Conservation (phyloP, 2,329 filamentous ascomycete species). For the Aspergillus neoniger region DNA sequence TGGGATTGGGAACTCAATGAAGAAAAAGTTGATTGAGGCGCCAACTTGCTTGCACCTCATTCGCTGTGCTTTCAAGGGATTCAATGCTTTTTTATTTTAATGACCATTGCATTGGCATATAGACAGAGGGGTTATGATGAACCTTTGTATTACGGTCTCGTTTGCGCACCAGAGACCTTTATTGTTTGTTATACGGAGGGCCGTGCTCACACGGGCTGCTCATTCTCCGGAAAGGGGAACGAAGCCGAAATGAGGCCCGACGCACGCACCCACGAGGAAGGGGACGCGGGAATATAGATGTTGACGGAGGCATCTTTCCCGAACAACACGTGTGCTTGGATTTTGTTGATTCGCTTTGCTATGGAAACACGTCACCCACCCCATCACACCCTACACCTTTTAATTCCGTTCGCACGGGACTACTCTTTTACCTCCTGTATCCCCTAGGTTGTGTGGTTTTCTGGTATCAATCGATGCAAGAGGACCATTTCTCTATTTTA, state of each 20-base stretch:
- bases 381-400: too few relatives aligned
- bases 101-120: slow-evolving; percentile 39
- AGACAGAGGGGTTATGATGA: slow-evolving; percentile 25
- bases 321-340: not conserved
- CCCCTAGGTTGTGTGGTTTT: not conserved
- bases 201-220: not conserved
- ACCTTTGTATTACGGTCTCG: slow-evolving; percentile 15
- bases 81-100: slow-evolving; percentile 27
- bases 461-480: not conserved
- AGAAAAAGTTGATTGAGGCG: slow-evolving; percentile 31
- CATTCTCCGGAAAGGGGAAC: not conserved
- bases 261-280: not conserved
- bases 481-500: not conserved
- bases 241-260: not conserved
- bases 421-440: not conserved
- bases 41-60: slow-evolving; percentile 38
- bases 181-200: not conserved
- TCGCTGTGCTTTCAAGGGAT: slow-evolving; percentile 41
- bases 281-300: not conserved
- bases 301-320: slow-evolving; percentile 5
- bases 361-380: slow-evolving; percentile 4
- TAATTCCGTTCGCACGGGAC: not conserved
- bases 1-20: slow-evolving; percentile 31
- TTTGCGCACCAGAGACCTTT: slow-evolving; percentile 2
- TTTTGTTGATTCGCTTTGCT: slow-evolving; percentile 9